Evolutionary conservation across 257 asterid species (phyloP).

Genomic region (Solanum pimpinellifolium): DNA sequence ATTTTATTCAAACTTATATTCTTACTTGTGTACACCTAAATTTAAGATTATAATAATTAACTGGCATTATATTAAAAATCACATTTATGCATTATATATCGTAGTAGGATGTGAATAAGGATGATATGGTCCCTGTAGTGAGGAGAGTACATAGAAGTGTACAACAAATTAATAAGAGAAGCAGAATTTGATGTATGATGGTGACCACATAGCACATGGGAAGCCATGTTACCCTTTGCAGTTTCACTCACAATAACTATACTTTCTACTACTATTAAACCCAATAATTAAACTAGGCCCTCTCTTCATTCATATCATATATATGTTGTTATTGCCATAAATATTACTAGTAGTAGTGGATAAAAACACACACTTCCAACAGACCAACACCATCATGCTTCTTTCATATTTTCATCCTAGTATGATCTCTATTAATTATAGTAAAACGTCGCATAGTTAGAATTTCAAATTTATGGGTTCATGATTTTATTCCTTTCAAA

Average conservation of each 20-base stretch:
- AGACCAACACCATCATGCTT: not conserved
- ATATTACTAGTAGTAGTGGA: not conserved
- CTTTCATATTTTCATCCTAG: not conserved
- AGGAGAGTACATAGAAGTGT: not conserved
- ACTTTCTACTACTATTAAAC: not conserved
- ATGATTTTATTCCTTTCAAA: no score
- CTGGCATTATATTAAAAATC: accelerated
- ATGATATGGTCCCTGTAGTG: not conserved
- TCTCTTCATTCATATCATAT: no score
- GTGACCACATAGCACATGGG: slow-evolving; percentile 68
- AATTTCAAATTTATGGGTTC: no score
- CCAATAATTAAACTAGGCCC: not conserved
- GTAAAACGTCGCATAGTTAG: no score
- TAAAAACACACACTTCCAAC: not conserved
- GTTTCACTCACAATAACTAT: not conserved
- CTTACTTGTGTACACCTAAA: no score
- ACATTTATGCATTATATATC: no score
- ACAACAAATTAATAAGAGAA: not conserved
- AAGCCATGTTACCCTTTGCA: slow-evolving; percentile 69
- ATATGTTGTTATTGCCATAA: not conserved
- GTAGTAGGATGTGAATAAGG: not conserved
- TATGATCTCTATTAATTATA: not conserved
- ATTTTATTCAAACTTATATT: no score
- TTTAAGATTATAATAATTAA: no score
- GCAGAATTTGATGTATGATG: slow-evolving; percentile 9